Conservation (phyloP, 1,139 yeast genomes). For the Meyerozyma elateridarum region DNA sequence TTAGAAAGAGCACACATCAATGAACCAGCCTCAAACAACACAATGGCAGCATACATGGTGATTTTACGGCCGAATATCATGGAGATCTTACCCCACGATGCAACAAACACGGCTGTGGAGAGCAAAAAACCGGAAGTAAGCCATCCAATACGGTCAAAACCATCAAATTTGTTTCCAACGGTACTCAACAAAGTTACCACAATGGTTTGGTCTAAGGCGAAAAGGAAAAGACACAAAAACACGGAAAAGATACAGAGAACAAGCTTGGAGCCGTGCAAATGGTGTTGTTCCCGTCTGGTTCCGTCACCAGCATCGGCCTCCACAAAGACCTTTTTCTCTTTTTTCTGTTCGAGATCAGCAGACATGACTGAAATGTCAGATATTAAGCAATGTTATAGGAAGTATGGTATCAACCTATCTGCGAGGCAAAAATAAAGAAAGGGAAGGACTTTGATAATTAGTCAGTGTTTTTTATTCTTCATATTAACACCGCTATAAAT, state of each 20-base stretch:
- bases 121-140: conserved; percentile 24
- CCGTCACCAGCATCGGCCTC: conserved; percentile 44
- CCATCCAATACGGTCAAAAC: conserved; percentile 25
- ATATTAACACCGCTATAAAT: too few relatives aligned
- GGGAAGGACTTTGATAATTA: too few relatives aligned
- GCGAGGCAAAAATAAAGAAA: too few relatives aligned
- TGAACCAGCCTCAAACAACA: conserved; percentile 26
- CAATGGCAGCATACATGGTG: conserved; percentile 17
- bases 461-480: too few relatives aligned
- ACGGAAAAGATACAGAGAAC: conserved; percentile 23
- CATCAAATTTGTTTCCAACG: conserved; percentile 34
- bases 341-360: background rate
- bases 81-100: conserved; percentile 32
- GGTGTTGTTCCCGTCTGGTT: conserved; percentile 34
- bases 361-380: background rate
- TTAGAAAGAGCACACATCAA: conserved; percentile 34
- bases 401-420: too few relatives aligned
- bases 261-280: conserved; percentile 27
- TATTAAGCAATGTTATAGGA: too few relatives aligned
- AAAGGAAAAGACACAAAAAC: conserved; percentile 29
- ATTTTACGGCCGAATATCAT: conserved; percentile 20
- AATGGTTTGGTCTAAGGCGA: conserved; percentile 40
- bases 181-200: conserved; percentile 32
- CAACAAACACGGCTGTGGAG: conserved; percentile 30
- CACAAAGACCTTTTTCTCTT: conserved; percentile 13